Evolutionary conservation across 441 rosid genomes (phyloP), one percentile per base, ranked within the genome.

Genomic region (Gossypium lobatum): DNA sequence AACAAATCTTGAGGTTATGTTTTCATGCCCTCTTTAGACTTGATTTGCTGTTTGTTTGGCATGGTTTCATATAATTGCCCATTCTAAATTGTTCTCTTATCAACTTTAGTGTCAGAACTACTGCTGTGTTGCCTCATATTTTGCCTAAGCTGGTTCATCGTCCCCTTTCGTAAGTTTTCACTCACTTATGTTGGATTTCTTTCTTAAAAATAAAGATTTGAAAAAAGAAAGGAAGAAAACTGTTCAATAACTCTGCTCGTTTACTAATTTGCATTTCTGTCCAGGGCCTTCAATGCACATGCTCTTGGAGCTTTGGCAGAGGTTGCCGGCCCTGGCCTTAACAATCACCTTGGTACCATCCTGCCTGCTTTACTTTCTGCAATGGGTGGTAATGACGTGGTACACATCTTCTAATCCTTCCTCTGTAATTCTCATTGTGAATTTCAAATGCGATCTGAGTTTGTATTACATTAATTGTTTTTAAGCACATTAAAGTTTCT

Each of bases 251-350:
- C 20, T 2, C 50, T 52, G 57, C 65, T 64, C 21, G 16, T 9
- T 34, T 62, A 59, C 74, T 80, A 73, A 77, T 63, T 78, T 78
- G 71, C 58, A 62, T 64, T 39, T 80, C 7, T 77, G 63, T 83
- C 45, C 84, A 96, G 98, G 64, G 96, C 98, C 79, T 92, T 96
- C 79, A 92, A 94, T 87, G 98, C 98, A 28, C 98, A 94, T 86
- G 98, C 98, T 71, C 79, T 96, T 52, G 99, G 99, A 72, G 99
- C 98, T 46, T 87, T 96, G 76, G 99, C 98, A 46, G 98, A 96
- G 79, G 98, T 94, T 83, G 98, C 99, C 5, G 97, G 97, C 75
- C 80, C 97, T 76, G 97, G 99, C 71, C 93, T 96, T 64, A 89
- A 91, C 78, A 66, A 75, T 81, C 99, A 96, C 82, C 93, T 94